Conservation (phyloP, 2,329 filamentous ascomycete species). For the Epichloe aotearoae region DNA sequence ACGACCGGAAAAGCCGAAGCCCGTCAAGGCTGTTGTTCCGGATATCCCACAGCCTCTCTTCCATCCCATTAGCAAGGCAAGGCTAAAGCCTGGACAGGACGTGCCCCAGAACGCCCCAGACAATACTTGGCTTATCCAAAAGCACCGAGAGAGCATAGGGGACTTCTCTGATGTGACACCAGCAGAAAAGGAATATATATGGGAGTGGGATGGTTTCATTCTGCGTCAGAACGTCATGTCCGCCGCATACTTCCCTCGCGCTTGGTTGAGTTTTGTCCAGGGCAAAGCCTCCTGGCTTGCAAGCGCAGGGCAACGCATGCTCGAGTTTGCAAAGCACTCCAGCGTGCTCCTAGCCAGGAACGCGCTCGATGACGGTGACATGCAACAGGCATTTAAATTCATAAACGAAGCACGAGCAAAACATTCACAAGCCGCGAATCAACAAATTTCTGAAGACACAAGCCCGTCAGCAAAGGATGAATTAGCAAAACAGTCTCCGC, state of each 20-base stretch:
- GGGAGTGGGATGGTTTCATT: conserved; percentile 44
- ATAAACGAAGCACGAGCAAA: conserved; percentile 29
- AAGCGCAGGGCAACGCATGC: conserved; percentile 30
- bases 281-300: conserved; percentile 40
- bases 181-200: conserved; percentile 44
- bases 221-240: conserved; percentile 37
- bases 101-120: conserved; percentile 32
- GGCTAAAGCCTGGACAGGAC: conserved; percentile 33
- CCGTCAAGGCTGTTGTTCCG: conserved; percentile 29
- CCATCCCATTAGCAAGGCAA: conserved; percentile 42
- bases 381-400: conserved; percentile 28
- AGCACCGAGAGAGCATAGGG: conserved; percentile 42
- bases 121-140: conserved; percentile 42
- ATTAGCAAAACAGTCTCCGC: conserved; percentile 16
- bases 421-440: neutral
- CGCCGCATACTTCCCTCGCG: conserved; percentile 35
- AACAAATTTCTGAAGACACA: neutral
- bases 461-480: neutral
- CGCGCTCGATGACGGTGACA: conserved; percentile 29
- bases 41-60: conserved; percentile 39
- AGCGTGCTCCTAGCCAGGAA: conserved; percentile 36
- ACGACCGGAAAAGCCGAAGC: conserved; percentile 9
- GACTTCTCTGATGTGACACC: conserved; percentile 43
- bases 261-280: conserved; percentile 38
- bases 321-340: conserved; percentile 42